Evolutionary conservation across 176 grass and related monocot genomes (phyloP), one percentile per base, ranked within the genome.

Genomic region (Juncus effusus): DNA sequence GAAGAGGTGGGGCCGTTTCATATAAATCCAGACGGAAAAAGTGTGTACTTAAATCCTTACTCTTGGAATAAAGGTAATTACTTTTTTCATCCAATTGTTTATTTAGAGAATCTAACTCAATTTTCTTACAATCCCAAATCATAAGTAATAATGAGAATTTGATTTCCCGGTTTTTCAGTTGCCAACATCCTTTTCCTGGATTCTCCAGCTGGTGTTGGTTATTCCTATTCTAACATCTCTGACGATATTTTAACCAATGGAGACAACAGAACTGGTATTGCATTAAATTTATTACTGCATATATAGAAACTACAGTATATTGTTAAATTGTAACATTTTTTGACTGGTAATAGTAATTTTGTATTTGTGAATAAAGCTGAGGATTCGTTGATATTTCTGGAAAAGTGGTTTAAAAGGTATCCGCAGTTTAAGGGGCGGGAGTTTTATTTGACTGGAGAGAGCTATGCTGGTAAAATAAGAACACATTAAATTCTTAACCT

Each of bases 1-100:
- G 94, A 99, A 82, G 94, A 99, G 78, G 42, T 99, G 14, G 94
- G 94, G 10, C 94, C 94, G 76, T 99, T 99, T 73, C 94, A 99
- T 87, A 64, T 93, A 59, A 90, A 93, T 61, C 78, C 80, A 35
- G 88, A 99, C 8, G 94, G 94, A 55, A 80, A 99, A 72, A 78
- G 85, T 15, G 63, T 99, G 3, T 70, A 93, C 67, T 38, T 90
- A 51, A 99, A 99, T 77, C 83, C 88, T 52, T 86, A 89, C 72
- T 90, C 94, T 63, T 99, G 94, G 94, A 99, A 99, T 69, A 79
- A 90, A 99, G 88, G 94, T 97, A 52, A 35, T 82, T 70, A 13
- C 10, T 44, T 56, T 42, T 51, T 59, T 62, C 56, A 60, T 70
- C 60, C 14, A 41, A 2, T 15, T 81, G 28, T 39, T 12, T 6